Evolutionary conservation across 2,329 filamentous ascomycete species (phyloP), one percentile per base, ranked within the genome.

Genomic region (Curvularia lunata): DNA sequence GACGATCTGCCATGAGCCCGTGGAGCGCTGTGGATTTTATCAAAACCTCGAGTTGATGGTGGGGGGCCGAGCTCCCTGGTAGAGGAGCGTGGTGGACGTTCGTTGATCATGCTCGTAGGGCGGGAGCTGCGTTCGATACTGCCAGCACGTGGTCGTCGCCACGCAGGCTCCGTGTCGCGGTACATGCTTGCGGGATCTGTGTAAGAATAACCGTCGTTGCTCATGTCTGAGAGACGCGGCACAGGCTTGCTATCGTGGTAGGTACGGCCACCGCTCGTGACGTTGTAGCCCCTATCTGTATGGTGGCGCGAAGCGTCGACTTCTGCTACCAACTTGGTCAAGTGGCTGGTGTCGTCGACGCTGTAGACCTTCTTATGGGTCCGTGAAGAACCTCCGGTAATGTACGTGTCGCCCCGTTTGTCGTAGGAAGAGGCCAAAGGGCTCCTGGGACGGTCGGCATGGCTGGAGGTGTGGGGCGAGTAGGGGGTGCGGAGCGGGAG

Each of bases 1-100:
- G 65, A 68, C 9, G 74, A 68, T 21, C 75, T 59, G 23, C 40
- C 65, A 37, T 67, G 67, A 12, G 65, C 59, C 12, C 72, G 63
- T 12, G 61, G 58, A 23, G 72, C 52, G 49, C 53, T 63, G 64
- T 85, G 85, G 62, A 91, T 85, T 75, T 86, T 90, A 66, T 91
- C 89, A 62, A 92, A 86, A 0, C 88, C 89, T 65, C 88, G 82
- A 3, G 86, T 90, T 5, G 87, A 85, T 4, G 88, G 88, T 9
- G 90, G 90, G 2, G 89, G 89, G 16, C 73, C 73, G 2, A 75
- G 68, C 47, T 76, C 75, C 32, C 75, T 71, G 18, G 66, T 59
- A n/a, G 74, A 78, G 46, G 46, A 76, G 65, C 72, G 78, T 18
- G 66, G 67, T 48, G 58, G 73, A 43, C 64, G 76, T 32, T 78